Percentiles rank a stretch among this genome's conserved stretches.
phyloP scores from a whole-genome alignment of 2,329 filamentous ascomycete species.

The Orbilia blumenaviensis region DNA sequence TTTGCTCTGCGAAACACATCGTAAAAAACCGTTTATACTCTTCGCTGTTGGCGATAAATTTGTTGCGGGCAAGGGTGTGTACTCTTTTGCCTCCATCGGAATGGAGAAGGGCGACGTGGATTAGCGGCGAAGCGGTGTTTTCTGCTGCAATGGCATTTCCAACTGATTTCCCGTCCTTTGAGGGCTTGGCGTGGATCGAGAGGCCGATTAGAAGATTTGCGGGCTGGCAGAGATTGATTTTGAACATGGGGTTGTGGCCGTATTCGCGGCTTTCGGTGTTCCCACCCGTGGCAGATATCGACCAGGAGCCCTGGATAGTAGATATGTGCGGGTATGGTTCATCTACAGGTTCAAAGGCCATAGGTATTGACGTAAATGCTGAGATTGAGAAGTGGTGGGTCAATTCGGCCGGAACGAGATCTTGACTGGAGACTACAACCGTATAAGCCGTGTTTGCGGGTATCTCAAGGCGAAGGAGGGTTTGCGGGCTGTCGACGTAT shows the following conservation, averaged over 20 bases:
- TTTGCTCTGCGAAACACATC: slow-evolving; percentile 68
- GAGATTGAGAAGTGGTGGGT: slow-evolving; percentile 87
- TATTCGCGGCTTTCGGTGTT: slow-evolving; percentile 67
- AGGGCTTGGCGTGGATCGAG: slow-evolving; percentile 63
- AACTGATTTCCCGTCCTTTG: slow-evolving; percentile 29
- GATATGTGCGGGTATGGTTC: slow-evolving; percentile 70
- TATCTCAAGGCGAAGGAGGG: slow-evolving; percentile 74
- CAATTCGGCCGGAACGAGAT: slow-evolving; percentile 70
- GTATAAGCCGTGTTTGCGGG: slow-evolving; percentile 65
- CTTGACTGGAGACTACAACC: slow-evolving; percentile 79
- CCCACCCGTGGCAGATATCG: slow-evolving; percentile 79
- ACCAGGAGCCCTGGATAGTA: slow-evolving; percentile 76
- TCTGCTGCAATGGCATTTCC: slow-evolving; percentile 75
- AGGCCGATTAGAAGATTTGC: slow-evolving; percentile 87
- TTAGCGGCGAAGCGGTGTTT: slow-evolving; percentile 73
- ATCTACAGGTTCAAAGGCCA: slow-evolving; percentile 71
- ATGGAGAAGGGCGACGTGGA: slow-evolving; percentile 81
- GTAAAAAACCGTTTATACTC: slow-evolving; percentile 86
- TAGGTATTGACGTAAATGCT: slow-evolving; percentile 74
- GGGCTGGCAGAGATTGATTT: slow-evolving; percentile 76
- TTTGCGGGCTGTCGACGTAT: slow-evolving; percentile 95
- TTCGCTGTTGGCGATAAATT: slow-evolving; percentile 83
- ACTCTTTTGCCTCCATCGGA: slow-evolving; percentile 79
- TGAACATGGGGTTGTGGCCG: slow-evolving; percentile 51
- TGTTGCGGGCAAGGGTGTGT: slow-evolving; percentile 73